A percentile compares a stretch with the other conserved stretches of the same genome.
Evolutionary conservation across 2,329 filamentous ascomycete species (phyloP).

Genomic region (Fusarium ramigenum): DNA sequence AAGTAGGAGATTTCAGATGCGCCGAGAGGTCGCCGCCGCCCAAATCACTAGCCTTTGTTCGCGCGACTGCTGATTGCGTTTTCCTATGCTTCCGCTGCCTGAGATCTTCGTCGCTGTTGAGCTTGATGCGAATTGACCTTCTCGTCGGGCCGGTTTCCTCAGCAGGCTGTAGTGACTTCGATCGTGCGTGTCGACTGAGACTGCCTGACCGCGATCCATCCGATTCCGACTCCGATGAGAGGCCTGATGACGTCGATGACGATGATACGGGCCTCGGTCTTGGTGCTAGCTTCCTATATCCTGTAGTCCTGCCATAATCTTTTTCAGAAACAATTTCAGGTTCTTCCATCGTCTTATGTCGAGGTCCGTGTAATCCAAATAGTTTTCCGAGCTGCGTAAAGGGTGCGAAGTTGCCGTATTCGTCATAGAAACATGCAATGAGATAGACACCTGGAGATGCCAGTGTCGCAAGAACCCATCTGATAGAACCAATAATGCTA

Average conservation of each 20-base stretch:
- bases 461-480: conserved; percentile 81
- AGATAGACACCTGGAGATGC: conserved; percentile 84
- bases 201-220: conserved; percentile 54
- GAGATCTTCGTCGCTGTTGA: conserved; percentile 81
- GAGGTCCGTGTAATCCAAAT: conserved; percentile 57
- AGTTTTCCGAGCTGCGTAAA: conserved; percentile 76
- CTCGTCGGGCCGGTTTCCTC: conserved; percentile 74
- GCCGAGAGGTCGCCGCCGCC: conserved; percentile 68
- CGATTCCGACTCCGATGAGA: conserved; percentile 77
- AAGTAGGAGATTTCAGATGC: conserved; percentile 93
- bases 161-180: conserved; percentile 66
- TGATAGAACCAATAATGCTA: conserved; percentile 78
- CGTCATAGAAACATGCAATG: conserved; percentile 83
- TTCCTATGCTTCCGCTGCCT: conserved; percentile 78
- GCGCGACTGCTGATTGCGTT: conserved; percentile 60
- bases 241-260: conserved; percentile 66
- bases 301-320: conserved; percentile 41
- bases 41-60: conserved; percentile 53
- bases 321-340: conserved; percentile 41
- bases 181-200: conserved; percentile 64
- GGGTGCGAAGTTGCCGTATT: conserved; percentile 81
- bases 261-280: conserved; percentile 44
- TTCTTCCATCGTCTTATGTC: conserved; percentile 55
- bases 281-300: conserved; percentile 43
- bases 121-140: conserved; percentile 89